A percentile compares a stretch with the other conserved stretches of the same genome.
phyloP scores from a whole-genome alignment of 2,329 filamentous ascomycete species.

The Talaromyces piceae region DNA sequence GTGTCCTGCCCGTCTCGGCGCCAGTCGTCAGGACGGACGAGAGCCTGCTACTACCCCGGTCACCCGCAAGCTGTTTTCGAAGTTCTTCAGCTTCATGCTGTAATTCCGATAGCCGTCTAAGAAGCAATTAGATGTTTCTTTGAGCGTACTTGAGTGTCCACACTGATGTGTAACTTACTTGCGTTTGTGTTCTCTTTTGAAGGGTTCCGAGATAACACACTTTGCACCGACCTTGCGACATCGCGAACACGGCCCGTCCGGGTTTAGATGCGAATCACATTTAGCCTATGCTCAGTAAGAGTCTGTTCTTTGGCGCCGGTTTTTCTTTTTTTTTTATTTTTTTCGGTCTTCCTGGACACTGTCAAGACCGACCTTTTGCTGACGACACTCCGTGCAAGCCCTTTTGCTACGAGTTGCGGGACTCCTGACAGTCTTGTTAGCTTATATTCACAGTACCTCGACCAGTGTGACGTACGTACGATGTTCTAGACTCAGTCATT shows the following conservation, averaged over 20 bases:
- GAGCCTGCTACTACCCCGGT: slow-evolving; percentile 16
- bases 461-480: not conserved
- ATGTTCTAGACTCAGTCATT: not conserved
- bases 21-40: slow-evolving; percentile 22
- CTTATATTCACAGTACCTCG: not conserved
- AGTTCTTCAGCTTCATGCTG: slow-evolving; percentile 32
- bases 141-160: not conserved
- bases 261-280: slow-evolving; percentile 34
- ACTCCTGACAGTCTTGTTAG: slow-evolving; percentile 7
- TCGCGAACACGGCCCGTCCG: slow-evolving; percentile 29
- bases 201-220: slow-evolving; percentile 36
- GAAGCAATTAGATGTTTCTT: not conserved
- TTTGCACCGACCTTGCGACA: slow-evolving; percentile 29
- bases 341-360: too few species aligned
- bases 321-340: too few species aligned
- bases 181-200: slow-evolving; percentile 38
- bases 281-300: slow-evolving; percentile 20
- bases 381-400: slow-evolving; percentile 38
- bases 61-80: slow-evolving; percentile 25
- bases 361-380: slow-evolving; percentile 31
- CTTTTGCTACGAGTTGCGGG: slow-evolving; percentile 28
- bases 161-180: slow-evolving; percentile 19
- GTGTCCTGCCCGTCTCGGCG: slow-evolving; percentile 23
- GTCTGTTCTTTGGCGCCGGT: not conserved
- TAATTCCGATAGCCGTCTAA: slow-evolving; percentile 30